Base-by-base conservation (phyloP, 257 asterid genomes). In the Plectranthus barbatus region DNA sequence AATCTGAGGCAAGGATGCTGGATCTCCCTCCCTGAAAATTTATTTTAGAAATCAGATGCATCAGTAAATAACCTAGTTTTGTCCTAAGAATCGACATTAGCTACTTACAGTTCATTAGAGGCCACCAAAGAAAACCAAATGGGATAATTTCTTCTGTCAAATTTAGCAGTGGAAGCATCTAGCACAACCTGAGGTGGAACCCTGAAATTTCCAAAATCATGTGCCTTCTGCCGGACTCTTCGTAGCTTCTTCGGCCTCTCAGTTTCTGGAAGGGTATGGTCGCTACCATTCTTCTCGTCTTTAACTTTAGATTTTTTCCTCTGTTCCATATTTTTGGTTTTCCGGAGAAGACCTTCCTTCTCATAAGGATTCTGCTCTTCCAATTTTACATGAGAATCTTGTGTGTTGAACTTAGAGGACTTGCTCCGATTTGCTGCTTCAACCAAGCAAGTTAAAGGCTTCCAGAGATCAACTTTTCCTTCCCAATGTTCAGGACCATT, bases 41-140 rank as follows among this genome's bases (percentile, higher is more conserved):
- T 46, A 68, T 45, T 11, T 0, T 14, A 62, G 19, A 71, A 70
- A 84, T 70, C 33, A 81, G 69, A 64, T 36, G 70, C 24, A 47
- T 57, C 18, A 72, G 51, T 44, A 62, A 5, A 50, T 61, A 60
- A 18, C 62, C 9, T 15, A 54, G 51, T 52, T 55, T 41, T 29
- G 20, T 33, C 56, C 59, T 36, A 44, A 69, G 44, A 41, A 64
- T 46, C 69, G 33, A 53, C 52, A 62, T 72, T 51, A 70, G 69
- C 62, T 71, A 44, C 97, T 90, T 68, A 93, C 99, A 56, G 78
- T 56, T 80, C 84, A 13, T 76, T 76, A 9, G 83, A 79, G 55
- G 95, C 94, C 72, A 83, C 85, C 45, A 91, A 80, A 8, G 98
- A 92, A 74, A 92, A 86, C 98, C 98, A 92, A 62, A 92, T 80